Conservation (phyloP, 2,329 filamentous ascomycete species). For the Arthroderma sp. region DNA sequence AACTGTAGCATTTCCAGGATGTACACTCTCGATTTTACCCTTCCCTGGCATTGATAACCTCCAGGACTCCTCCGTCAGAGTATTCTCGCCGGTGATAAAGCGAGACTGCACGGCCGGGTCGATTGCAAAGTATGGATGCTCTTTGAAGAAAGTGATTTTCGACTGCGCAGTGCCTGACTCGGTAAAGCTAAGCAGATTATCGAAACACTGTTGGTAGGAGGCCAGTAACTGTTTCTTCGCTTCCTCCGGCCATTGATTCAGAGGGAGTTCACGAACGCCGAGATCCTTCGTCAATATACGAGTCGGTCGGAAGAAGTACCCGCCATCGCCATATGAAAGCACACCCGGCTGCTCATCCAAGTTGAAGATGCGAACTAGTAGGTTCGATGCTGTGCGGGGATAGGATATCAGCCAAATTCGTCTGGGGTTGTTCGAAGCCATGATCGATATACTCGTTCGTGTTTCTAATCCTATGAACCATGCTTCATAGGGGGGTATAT, state of each 20-base stretch:
- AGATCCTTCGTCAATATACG: constrained; percentile 9
- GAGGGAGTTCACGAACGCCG: constrained; percentile 9
- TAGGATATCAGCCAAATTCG: constrained; percentile 14
- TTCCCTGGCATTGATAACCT: constrained; percentile 8
- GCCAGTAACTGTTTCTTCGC: constrained; percentile 14
- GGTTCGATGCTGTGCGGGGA: constrained; percentile 21
- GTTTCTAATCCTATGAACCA: too few relatives aligned
- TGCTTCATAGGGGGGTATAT: too few relatives aligned
- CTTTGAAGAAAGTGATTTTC: constrained; percentile 23
- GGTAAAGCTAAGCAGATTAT: constrained; percentile 15
- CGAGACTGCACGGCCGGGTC: constrained; percentile 6
- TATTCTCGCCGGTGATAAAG: neutral
- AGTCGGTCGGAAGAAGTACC: constrained; percentile 16
- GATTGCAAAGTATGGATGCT: constrained; percentile 18
- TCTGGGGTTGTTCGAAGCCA: constrained; percentile 1
- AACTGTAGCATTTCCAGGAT: constrained; percentile 21
- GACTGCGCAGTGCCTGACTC: constrained; percentile 12
- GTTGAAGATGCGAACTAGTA: constrained; percentile 18
- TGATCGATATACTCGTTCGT: too few relatives aligned
- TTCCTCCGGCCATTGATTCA: constrained; percentile 16
- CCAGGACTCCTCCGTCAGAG: constrained; percentile 1
- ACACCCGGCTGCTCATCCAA: constrained; percentile 16
- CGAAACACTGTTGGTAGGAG: constrained; percentile 17
- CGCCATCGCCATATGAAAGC: constrained; percentile 11
- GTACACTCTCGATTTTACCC: constrained; percentile 11